A percentile compares a stretch with the other conserved stretches of the same genome.
These are phyloP conservation scores for Herpetospermum pedunculosum DNA, from an alignment of 306 rosid genomes.

Conservation along the genomic window DNA sequence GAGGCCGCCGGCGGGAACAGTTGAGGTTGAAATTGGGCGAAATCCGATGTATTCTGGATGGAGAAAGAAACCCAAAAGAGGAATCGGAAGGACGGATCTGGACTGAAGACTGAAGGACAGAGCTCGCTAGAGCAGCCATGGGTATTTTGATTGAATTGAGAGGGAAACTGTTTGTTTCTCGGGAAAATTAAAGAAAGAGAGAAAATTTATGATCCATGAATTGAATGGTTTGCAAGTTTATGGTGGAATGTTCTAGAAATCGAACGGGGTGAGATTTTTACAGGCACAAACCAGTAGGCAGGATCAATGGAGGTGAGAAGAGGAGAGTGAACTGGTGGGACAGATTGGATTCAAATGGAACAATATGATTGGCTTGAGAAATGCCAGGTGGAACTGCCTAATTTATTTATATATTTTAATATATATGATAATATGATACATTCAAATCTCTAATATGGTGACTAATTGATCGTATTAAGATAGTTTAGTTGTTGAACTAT, in stretches of 20 bases:
- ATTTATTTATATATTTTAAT: too few species aligned
- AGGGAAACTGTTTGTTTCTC: not conserved
- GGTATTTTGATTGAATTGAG: not conserved
- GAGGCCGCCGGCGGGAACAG: slow-evolving; percentile 8
- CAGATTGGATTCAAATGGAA: not conserved
- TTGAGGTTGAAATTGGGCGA: slow-evolving; percentile 5
- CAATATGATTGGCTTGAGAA: not conserved
- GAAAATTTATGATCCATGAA: not conserved
- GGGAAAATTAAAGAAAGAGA: not conserved
- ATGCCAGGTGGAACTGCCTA: not conserved
- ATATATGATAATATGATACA: too few species aligned
- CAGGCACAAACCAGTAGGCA: not conserved
- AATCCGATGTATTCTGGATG: not conserved
- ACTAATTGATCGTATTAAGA: too few species aligned
- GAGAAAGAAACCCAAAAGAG: slow-evolving; percentile 21
- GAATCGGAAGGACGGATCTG: slow-evolving; percentile 17
- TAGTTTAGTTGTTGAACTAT: too few species aligned
- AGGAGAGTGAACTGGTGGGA: not conserved
- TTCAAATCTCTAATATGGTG: too few species aligned
- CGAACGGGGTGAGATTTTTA: not conserved
- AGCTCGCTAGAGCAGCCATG: slow-evolving; percentile 38
- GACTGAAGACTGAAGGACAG: slow-evolving; percentile 19
- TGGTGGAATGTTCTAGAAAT: not conserved
- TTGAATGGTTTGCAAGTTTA: not conserved
- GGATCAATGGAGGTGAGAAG: not conserved